Base-by-base conservation (phyloP, 1,139 yeast species). In the Lodderomyces beijingensis region DNA sequence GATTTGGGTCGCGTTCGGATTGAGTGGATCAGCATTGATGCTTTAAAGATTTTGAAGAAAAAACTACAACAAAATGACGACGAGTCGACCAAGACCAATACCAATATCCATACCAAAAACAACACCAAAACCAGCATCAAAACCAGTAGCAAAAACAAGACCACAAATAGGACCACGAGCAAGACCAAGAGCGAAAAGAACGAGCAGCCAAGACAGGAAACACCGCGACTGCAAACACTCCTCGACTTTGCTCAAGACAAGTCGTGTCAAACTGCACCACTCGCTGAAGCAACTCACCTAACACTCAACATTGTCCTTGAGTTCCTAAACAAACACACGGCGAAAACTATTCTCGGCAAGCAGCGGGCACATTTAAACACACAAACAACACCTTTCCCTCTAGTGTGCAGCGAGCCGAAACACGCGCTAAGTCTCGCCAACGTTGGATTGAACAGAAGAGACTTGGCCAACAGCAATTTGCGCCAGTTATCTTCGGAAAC, bases 371-470 rank as follows among this genome's bases (percentile, higher is more conserved):
- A 51, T 26, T 34, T 57, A 13, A 62, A 62, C 18, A 64, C 75
- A 0, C 43, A 51, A 1, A 45, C 50, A 7, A 49, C 56, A 15
- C 74, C 75, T 3, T 80, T 75, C 45, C 58, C 63, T 35, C 74
- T 74, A 8, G 69, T 73, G 4, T 82, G 91, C 47, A 60, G 63
- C 28, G 64, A 73, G 30, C 30, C 43, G 3, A 49, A 51, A 5
- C 91, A 82, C 50, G 54, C 66, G 25, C 55, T 49, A 23, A 50
- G 47, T 19, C 57, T 69, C 10, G 46, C 68, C 28, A 46, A 55
- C 38, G 34, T 54, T 15, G 51, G 57, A 19, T 41, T 55, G 12
- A 46, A 43, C 28, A 45, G 49, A 24, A 48, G 44, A 35, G 58
- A 54, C 12, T 41, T 41, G 30, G 11, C 38, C 32, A 20, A 30